phyloP scores from a whole-genome alignment of 805 yeast genomes.

The Torulaspora quercuum region DNA sequence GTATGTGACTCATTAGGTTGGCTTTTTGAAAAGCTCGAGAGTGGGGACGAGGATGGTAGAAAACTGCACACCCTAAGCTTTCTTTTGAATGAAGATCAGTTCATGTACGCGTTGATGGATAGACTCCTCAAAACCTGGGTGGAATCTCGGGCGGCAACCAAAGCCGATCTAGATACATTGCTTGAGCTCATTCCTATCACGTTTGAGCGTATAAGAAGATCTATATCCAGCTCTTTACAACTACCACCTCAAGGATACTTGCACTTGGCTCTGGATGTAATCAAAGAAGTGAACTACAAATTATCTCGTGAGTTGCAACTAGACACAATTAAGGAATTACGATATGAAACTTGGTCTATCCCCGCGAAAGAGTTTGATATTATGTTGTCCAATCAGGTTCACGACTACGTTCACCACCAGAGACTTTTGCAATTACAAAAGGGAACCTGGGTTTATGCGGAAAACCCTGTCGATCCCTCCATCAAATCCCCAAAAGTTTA shows the following conservation, averaged over 20 bases:
- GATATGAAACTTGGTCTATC: slow-evolving; percentile 43
- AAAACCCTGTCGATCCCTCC: slow-evolving; percentile 43
- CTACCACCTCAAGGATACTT: slow-evolving; percentile 9
- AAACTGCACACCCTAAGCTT: slow-evolving; percentile 41
- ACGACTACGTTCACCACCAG: slow-evolving; percentile 71
- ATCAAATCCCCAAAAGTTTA: slow-evolving; percentile 42
- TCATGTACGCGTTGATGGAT: slow-evolving; percentile 55
- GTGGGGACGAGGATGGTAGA: slow-evolving; percentile 10
- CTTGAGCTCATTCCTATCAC: slow-evolving; percentile 45
- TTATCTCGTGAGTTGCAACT: slow-evolving; percentile 57
- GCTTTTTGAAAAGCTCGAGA: slow-evolving; percentile 20
- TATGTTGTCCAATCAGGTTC: slow-evolving; percentile 52
- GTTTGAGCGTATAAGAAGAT: slow-evolving; percentile 33
- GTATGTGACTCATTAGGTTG: slow-evolving; percentile 33
- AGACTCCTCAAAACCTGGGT: slow-evolving; percentile 63
- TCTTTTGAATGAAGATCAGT: slow-evolving; percentile 43
- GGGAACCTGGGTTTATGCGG: slow-evolving; percentile 79
- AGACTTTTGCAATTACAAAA: slow-evolving; percentile 64
- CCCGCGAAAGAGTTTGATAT: slow-evolving; percentile 49
- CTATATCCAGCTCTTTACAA: slow-evolving; percentile 22
- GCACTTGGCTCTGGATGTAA: slow-evolving; percentile 23
- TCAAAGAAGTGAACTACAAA: slow-evolving; percentile 44
- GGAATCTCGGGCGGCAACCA: slow-evolving; percentile 49
- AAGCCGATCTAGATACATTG: slow-evolving; percentile 49
- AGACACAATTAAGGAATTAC: slow-evolving; percentile 38